Conservation (phyloP, 2,329 filamentous ascomycete species). For the Penicillium sclerotigenum region DNA sequence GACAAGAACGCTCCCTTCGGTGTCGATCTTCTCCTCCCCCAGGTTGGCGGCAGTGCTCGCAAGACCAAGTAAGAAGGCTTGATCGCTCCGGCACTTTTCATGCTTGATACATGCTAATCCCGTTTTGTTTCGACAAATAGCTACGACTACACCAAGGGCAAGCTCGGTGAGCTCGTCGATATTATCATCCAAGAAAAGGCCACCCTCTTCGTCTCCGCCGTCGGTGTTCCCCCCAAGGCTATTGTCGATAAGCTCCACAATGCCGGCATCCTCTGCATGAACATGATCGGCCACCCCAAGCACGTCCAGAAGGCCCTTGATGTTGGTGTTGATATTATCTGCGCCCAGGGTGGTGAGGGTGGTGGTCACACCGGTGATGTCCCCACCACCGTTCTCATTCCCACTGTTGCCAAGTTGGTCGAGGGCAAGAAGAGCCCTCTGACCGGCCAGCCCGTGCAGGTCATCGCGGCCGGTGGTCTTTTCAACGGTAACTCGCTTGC, state of each 20-base stretch:
- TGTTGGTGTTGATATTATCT: slow-evolving; percentile 91
- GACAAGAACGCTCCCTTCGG: slow-evolving; percentile 96
- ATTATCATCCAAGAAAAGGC: slow-evolving; percentile 91
- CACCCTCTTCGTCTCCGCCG: slow-evolving; percentile 92
- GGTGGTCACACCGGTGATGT: slow-evolving; percentile 95
- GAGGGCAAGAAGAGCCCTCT: slow-evolving; percentile 79
- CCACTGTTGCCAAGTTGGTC: slow-evolving; percentile 79
- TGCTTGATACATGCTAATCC: slow-evolving; percentile 6
- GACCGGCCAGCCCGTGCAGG: slow-evolving; percentile 82
- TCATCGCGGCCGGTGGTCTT: slow-evolving; percentile 90
- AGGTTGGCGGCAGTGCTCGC: slow-evolving; percentile 88
- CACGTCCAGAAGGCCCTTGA: slow-evolving; percentile 96
- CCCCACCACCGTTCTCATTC: slow-evolving; percentile 87
- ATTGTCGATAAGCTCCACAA: slow-evolving; percentile 89
- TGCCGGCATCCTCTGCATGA: slow-evolving; percentile 92
- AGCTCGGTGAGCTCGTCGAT: slow-evolving; percentile 83
- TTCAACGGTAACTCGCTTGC: slow-evolving; percentile 90
- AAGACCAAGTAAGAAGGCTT: slow-evolving; percentile 73
- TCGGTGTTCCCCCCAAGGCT: slow-evolving; percentile 84
- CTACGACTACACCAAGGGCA: slow-evolving; percentile 99
- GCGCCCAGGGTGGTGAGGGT: slow-evolving; percentile 95
- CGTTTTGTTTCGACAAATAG: slow-evolving; percentile 47
- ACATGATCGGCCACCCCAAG: slow-evolving; percentile 99
- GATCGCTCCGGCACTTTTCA: neutral
- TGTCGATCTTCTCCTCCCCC: slow-evolving; percentile 87